phyloP scores from a whole-genome alignment of 805 yeast genomes.

The Candida saitoana region DNA sequence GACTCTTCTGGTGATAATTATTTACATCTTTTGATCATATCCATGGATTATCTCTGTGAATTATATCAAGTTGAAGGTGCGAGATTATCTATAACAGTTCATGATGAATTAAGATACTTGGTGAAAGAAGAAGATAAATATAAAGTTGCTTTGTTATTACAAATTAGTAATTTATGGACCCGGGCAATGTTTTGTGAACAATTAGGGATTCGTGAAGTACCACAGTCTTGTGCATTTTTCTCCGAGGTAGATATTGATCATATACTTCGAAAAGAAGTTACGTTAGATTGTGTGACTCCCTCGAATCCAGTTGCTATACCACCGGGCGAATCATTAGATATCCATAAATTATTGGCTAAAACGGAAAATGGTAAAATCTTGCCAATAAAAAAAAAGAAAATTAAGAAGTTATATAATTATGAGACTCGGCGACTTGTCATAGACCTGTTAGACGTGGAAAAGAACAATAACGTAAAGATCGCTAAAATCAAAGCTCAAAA shows the following conservation, averaged over 20 bases:
- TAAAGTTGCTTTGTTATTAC: conserved; percentile 76
- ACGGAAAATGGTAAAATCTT: conserved; percentile 12
- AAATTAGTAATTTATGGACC: conserved; percentile 91
- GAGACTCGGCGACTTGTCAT: conserved; percentile 1
- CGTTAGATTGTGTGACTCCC: conserved; percentile 86
- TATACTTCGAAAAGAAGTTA: conserved; percentile 89
- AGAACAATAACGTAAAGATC: neutral
- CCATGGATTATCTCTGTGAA: conserved; percentile 79
- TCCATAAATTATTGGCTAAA: conserved; percentile 47
- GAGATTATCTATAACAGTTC: conserved; percentile 81
- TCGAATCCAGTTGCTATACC: conserved; percentile 69
- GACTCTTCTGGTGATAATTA: conserved; percentile 99
- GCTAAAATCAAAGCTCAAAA: conserved; percentile 4
- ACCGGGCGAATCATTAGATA: conserved; percentile 75
- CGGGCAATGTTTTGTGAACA: conserved; percentile 93
- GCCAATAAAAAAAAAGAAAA: conserved; percentile 4
- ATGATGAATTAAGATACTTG: conserved; percentile 87
- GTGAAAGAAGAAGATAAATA: conserved; percentile 71
- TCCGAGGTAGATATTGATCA: conserved; percentile 89
- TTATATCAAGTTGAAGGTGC: conserved; percentile 61
- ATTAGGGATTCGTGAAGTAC: conserved; percentile 81
- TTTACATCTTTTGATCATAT: conserved; percentile 73
- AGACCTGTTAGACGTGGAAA: neutral
- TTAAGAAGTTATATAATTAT: conserved; percentile 3
- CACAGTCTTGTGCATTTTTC: conserved; percentile 94